These are phyloP conservation scores for Thermoascus crustaceus DNA, from an alignment of 2,329 filamentous ascomycete species.

Conservation along the genomic window DNA sequence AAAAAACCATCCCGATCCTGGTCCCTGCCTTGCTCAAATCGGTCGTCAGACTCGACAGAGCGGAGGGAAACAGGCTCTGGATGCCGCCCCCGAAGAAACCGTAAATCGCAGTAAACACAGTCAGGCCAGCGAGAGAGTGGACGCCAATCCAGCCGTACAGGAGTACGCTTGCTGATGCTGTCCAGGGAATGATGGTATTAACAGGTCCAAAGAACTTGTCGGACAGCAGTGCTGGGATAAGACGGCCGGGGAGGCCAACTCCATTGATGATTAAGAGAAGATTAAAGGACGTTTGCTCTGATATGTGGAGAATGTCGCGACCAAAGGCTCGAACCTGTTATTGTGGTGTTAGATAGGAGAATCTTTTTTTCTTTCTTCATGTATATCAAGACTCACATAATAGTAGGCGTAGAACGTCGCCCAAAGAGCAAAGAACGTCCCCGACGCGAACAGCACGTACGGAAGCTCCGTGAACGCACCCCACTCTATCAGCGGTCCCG, in stretches of 20 bases:
- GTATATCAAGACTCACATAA: constrained; percentile 39
- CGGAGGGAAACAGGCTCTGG: constrained; percentile 39
- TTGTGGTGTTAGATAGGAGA: neutral
- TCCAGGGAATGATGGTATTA: constrained; percentile 47
- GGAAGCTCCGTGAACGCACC: constrained; percentile 49
- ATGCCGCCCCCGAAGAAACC: constrained; percentile 38
- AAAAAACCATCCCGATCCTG: constrained; percentile 42
- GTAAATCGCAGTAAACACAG: constrained; percentile 38
- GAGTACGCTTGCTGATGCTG: constrained; percentile 38
- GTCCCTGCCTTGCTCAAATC: constrained; percentile 41
- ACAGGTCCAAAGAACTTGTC: constrained; percentile 47
- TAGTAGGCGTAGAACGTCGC: constrained; percentile 52
- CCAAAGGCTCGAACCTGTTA: constrained; percentile 30
- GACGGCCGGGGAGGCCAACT: constrained; percentile 47
- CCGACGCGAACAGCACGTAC: constrained; percentile 44
- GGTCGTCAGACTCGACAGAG: constrained; percentile 36
- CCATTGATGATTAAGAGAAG: constrained; percentile 52
- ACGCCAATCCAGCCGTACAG: constrained; percentile 52
- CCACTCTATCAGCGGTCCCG: constrained; percentile 42
- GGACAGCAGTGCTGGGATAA: constrained; percentile 46
- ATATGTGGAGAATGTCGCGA: constrained; percentile 36
- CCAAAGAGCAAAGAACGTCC: constrained; percentile 40
- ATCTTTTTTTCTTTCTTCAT: too few relatives aligned
- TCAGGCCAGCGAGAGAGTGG: constrained; percentile 27
- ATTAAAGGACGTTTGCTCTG: constrained; percentile 40